These are phyloP conservation scores for Puccinia triticina DNA, from an alignment of 1,284 basidiomycete genomes.

Conservation along the genomic window DNA sequence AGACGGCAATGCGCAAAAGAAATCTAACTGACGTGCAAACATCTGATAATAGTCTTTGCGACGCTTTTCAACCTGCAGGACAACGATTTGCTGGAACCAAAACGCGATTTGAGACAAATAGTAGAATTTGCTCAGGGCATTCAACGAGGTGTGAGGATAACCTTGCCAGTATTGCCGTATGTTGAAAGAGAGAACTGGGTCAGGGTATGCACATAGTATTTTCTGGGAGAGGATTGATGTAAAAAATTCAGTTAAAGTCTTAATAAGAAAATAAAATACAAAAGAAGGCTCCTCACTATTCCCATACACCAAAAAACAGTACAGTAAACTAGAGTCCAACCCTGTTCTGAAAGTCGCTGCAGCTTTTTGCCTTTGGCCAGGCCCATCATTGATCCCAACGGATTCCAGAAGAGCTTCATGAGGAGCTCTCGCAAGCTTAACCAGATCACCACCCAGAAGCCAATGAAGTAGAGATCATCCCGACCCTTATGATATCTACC, in stretches of 20 bases:
- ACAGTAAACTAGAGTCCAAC: constrained; percentile 41
- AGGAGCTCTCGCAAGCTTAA: constrained; percentile 31
- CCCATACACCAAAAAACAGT: constrained; percentile 46
- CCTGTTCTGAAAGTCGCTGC: constrained; percentile 49
- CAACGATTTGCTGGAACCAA: constrained; percentile 60
- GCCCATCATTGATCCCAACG: constrained; percentile 19
- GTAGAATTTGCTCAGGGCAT: constrained; percentile 57
- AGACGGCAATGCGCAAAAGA: background rate
- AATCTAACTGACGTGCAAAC: constrained; percentile 54
- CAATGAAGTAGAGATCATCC: constrained; percentile 49
- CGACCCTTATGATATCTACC: constrained; percentile 41
- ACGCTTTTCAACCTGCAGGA: constrained; percentile 59
- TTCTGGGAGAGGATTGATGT: constrained; percentile 9
- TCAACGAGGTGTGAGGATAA: constrained; percentile 57
- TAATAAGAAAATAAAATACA: constrained; percentile 3
- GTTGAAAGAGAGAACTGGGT: constrained; percentile 47
- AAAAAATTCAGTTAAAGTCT: background rate
- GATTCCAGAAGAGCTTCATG: constrained; percentile 40
- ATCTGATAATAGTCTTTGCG: constrained; percentile 60
- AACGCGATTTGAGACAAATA: constrained; percentile 59
- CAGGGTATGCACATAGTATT: constrained; percentile 33
- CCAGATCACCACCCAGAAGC: constrained; percentile 47
- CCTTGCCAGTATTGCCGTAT: constrained; percentile 49
- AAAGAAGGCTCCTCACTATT: constrained; percentile 4
- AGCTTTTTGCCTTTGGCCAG: constrained; percentile 12